phyloP scores from a whole-genome alignment of 2,329 filamentous ascomycete genomes.

The Fusarium sp. region DNA sequence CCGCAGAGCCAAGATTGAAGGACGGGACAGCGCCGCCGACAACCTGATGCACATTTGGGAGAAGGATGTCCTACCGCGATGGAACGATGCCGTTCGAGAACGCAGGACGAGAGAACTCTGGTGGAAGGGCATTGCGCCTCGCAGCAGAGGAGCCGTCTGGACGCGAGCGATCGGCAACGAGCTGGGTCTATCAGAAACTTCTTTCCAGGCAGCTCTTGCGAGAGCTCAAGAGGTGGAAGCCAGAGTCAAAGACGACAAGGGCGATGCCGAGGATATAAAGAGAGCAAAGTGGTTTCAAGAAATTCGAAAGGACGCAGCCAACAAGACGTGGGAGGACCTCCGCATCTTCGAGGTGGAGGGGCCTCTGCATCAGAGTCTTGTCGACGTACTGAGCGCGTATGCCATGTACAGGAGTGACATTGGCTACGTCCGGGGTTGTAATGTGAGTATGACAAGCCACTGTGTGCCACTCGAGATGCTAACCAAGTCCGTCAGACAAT shows the following conservation, averaged over 20 bases:
- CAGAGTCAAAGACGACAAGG: constrained; percentile 64
- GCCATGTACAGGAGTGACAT: constrained; percentile 86
- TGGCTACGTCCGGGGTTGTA: constrained; percentile 80
- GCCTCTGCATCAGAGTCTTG: constrained; percentile 74
- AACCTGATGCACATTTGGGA: constrained; percentile 77
- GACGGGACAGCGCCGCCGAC: constrained; percentile 66
- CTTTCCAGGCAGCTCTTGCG: constrained; percentile 77
- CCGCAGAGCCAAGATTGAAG: constrained; percentile 63
- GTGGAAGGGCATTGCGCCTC: constrained; percentile 83
- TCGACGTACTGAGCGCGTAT: constrained; percentile 83
- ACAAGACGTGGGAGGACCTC: constrained; percentile 76
- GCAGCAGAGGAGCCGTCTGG: constrained; percentile 78
- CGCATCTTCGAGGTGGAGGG: constrained; percentile 77
- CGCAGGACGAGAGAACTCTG: constrained; percentile 80
- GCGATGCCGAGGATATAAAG: constrained; percentile 64
- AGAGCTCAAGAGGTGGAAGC: constrained; percentile 73
- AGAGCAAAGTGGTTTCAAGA: constrained; percentile 71
- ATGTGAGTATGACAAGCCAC: constrained; percentile 65
- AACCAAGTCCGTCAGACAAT: constrained; percentile 65
- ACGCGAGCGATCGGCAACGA: constrained; percentile 79
- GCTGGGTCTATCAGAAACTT: constrained; percentile 73
- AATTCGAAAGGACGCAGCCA: constrained; percentile 73
- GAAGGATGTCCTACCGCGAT: constrained; percentile 79
- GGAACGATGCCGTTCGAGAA: constrained; percentile 77
- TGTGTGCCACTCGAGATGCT: constrained; percentile 23